These are phyloP conservation scores for Plenodomus lindquistii DNA, from an alignment of 2,329 filamentous ascomycete species.

Conservation along the genomic window DNA sequence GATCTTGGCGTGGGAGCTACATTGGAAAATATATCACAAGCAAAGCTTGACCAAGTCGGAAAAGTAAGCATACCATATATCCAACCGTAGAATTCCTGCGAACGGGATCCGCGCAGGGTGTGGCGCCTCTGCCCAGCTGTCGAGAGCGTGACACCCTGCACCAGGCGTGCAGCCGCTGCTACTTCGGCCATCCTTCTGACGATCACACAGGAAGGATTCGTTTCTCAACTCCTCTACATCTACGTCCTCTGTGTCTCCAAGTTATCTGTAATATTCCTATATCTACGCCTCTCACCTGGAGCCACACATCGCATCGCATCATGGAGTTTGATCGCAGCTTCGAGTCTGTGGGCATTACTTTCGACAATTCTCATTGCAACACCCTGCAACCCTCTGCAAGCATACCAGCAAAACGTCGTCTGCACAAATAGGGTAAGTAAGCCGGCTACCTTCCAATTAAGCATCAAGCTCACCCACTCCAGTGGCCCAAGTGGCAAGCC, in stretches of 20 bases:
- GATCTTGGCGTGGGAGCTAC: constrained; percentile 30
- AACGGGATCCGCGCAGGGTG: constrained; percentile 6
- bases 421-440: constrained; percentile 29
- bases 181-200: constrained; percentile 11
- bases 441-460: neutral
- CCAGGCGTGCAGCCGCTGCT: neutral
- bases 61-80: constrained; percentile 23
- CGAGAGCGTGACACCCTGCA: neutral
- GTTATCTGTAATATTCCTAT: constrained; percentile 30
- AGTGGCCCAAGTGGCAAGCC: constrained; percentile 37
- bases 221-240: constrained; percentile 35
- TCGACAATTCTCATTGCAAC: constrained; percentile 30
- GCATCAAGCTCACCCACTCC: constrained; percentile 2
- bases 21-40: constrained; percentile 12
- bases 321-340: constrained; percentile 21
- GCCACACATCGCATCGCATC: constrained; percentile 23
- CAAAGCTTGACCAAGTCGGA: constrained; percentile 24
- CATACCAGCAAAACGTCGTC: constrained; percentile 13
- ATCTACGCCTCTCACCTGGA: constrained; percentile 32
- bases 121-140: neutral
- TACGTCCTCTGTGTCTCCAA: constrained; percentile 35
- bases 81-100: neutral
- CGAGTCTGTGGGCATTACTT: constrained; percentile 25
- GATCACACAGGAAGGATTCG: constrained; percentile 30
- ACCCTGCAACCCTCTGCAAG: constrained; percentile 29